Evolutionary conservation across 1,284 basidiomycete species (phyloP), one percentile per base, ranked within the genome.

Genomic region (Exobasidium cylindrosporum): DNA sequence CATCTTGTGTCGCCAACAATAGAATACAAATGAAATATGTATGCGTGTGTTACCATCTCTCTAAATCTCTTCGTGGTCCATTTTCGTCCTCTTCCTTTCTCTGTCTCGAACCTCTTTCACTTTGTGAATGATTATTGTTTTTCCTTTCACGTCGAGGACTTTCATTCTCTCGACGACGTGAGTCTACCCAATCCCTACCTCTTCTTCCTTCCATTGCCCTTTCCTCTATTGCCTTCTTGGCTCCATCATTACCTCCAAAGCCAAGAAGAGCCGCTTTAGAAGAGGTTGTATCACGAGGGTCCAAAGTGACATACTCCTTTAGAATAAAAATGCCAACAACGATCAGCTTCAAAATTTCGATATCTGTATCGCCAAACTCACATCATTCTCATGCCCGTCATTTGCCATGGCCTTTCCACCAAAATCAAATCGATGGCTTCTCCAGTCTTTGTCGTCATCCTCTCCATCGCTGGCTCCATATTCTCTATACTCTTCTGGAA

Each of bases 391-490:
- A 35, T 55, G 53, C 32, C 54, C 31, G 47, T 43, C 24, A 11
- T 40, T n/a, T 17, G 35, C 14, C 35, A 43, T 4, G 14, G 21
- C 28, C 32, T 58, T 28, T 35, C 60, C 35, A 17, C 50, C 32
- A 17, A 47, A 61, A 49, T 46, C 64, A 26, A 47, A 60, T 57
- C 29, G 44, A 50, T 72, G 70, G 3, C 56, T 49, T 24, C 66
- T 54, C 69, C 65, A 69, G 53, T 61, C 45, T 56, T 32, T 24
- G 7, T 54, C 58, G 17, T 40, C 35, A 31, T 53, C 61, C 6
- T 77, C 72, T 43, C 72, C 73, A 52, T 72, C 72, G 50, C 65
- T 68, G 1, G 68, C 63, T 5, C 76, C 75, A 54, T 76, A 78
- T 54, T 77, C 77, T 43, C 49, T 28, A 24, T 14, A 14, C 4